Evolutionary conservation across 2,329 filamentous ascomycete species (phyloP).

Genomic region (Coleophoma crateriformis): DNA sequence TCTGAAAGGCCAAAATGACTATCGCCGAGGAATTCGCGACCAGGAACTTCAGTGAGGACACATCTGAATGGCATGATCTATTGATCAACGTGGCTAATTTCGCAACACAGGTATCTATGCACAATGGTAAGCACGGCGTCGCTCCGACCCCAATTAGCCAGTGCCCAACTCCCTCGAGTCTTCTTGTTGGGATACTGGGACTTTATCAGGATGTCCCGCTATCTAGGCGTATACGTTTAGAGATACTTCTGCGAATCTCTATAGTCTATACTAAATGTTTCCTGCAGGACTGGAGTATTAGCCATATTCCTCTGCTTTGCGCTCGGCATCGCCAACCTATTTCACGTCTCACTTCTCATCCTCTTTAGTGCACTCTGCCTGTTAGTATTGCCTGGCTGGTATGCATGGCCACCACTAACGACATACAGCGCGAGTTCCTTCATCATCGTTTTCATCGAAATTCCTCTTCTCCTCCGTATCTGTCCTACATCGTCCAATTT

Average conservation of each 20-base stretch:
- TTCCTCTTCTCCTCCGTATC: conserved; percentile 92
- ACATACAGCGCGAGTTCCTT: conserved; percentile 58
- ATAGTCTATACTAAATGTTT: too few species aligned
- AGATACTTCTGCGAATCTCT: too few species aligned
- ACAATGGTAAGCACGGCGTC: conserved; percentile 57
- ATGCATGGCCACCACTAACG: conserved; percentile 4
- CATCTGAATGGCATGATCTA: not conserved
- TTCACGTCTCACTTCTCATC: conserved; percentile 43
- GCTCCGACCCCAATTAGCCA: too few species aligned
- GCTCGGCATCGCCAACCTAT: conserved; percentile 63
- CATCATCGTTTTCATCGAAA: conserved; percentile 78
- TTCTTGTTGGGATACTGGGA: too few species aligned
- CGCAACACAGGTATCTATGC: conserved; percentile 59
- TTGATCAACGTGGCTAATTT: conserved; percentile 13
- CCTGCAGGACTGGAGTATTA: conserved; percentile 58
- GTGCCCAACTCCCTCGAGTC: too few species aligned
- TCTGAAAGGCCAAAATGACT: conserved; percentile 49
- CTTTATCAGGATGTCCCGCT: too few species aligned
- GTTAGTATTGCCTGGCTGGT: conserved; percentile 31
- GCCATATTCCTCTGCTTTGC: conserved; percentile 68
- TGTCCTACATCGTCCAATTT: conserved; percentile 91
- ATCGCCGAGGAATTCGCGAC: conserved; percentile 68
- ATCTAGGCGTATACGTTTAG: too few species aligned
- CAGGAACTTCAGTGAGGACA: conserved; percentile 65
- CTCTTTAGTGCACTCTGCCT: conserved; percentile 43